phyloP scores from a whole-genome alignment of 1,284 basidiomycete genomes.

The Cutaneotrichosporon mucoides region DNA sequence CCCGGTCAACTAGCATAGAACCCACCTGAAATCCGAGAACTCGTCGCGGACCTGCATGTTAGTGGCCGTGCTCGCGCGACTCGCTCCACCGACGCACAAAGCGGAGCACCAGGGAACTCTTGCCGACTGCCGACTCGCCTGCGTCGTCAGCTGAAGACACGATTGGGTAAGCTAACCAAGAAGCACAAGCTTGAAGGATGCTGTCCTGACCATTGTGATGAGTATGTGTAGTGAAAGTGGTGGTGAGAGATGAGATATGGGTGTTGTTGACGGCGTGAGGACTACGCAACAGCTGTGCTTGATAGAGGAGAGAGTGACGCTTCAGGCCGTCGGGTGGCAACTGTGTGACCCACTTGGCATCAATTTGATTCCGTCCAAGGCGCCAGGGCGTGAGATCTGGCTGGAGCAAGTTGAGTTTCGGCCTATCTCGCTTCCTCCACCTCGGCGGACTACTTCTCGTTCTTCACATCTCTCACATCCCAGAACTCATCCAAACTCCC shows the following conservation, averaged over 20 bases:
- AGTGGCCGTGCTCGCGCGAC: background rate
- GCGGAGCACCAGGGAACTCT: slow-evolving; percentile 89
- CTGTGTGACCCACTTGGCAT: background rate
- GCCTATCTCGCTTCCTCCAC: background rate
- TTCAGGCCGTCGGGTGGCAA: background rate
- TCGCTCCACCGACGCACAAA: slow-evolving; percentile 62
- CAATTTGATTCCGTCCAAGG: background rate
- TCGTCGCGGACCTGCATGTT: slow-evolving; percentile 63
- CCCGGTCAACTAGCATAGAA: background rate
- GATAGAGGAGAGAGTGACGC: no score
- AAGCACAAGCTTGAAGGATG: slow-evolving; percentile 71
- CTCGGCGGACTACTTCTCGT: background rate
- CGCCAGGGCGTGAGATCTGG: no score
- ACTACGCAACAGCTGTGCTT: no score
- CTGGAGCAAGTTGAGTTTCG: no score
- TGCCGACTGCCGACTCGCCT: slow-evolving; percentile 97
- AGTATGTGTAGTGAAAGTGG: background rate
- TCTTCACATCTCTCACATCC: background rate
- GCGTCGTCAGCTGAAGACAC: slow-evolving; percentile 12
- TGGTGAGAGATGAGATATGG: no score
- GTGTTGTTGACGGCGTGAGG: background rate
- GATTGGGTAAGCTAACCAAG: slow-evolving; percentile 70
- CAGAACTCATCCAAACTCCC: background rate
- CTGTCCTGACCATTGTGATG: slow-evolving; percentile 38
- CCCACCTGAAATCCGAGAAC: slow-evolving; percentile 93